phyloP scores from a whole-genome alignment of 768 basidiomycete genomes.

The Mycena belliarum region DNA sequence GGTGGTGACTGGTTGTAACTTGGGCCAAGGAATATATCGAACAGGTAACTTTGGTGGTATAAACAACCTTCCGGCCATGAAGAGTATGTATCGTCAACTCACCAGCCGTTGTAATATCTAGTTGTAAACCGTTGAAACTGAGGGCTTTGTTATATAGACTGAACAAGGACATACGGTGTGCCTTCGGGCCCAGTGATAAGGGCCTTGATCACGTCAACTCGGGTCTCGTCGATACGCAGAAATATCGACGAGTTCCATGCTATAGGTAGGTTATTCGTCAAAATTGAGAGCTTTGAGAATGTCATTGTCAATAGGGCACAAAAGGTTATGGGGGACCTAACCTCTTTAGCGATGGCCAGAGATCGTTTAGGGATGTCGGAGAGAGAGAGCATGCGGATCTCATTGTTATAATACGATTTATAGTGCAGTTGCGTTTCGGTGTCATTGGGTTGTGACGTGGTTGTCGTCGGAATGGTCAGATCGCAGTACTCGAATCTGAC shows the following conservation, averaged over 20 bases:
- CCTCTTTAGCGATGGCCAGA: constrained; percentile 94
- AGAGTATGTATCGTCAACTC: constrained; percentile 32
- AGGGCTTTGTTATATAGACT: background rate
- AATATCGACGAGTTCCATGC: constrained; percentile 96
- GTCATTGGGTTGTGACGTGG: constrained; percentile 26
- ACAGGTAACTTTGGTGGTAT: too few species aligned
- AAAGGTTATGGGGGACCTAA: constrained; percentile 25
- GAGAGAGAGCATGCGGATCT: constrained; percentile 80
- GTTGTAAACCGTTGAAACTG: background rate
- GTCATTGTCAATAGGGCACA: background rate
- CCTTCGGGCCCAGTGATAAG: constrained; percentile 91
- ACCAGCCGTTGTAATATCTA: constrained; percentile 93
- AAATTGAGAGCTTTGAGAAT: constrained; percentile 71
- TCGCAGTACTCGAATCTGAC: constrained; percentile 93
- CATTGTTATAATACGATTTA: constrained; percentile 81
- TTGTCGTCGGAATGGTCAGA: constrained; percentile 51
- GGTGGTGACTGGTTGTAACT: constrained; percentile 90
- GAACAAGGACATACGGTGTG: constrained; percentile 66
- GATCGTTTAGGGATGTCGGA: constrained; percentile 90
- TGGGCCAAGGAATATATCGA: constrained; percentile 91
- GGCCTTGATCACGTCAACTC: constrained; percentile 92
- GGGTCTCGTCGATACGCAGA: constrained; percentile 87
- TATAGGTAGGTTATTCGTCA: constrained; percentile 92
- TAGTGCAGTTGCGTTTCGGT: constrained; percentile 62
- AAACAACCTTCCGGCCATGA: too few species aligned